A percentile compares a stretch with the other conserved stretches of the same genome.
phyloP scores from a whole-genome alignment of 2,329 filamentous ascomycete species.

The Trichoderma sp. region DNA sequence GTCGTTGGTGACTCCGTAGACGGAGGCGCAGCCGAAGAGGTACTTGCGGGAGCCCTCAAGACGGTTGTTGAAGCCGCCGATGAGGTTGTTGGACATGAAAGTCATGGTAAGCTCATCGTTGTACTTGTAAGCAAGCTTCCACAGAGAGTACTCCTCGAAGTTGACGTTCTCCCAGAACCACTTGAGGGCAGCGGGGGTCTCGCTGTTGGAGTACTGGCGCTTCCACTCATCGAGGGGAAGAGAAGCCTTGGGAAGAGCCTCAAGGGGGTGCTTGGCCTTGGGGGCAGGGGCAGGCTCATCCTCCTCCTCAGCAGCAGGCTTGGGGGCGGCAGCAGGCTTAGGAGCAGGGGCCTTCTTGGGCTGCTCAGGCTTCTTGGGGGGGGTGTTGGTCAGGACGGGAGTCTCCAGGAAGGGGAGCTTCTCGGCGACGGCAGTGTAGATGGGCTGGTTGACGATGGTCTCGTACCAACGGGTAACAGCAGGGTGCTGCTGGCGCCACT shows the following conservation, averaged over 20 bases:
- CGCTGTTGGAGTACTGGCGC: slow-evolving; percentile 96
- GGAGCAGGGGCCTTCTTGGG: slow-evolving; percentile 67
- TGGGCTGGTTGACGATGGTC: slow-evolving; percentile 88
- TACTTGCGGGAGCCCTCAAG: slow-evolving; percentile 98
- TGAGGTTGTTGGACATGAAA: slow-evolving; percentile 99
- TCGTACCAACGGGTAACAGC: slow-evolving; percentile 91
- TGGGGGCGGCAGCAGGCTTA: slow-evolving; percentile 36
- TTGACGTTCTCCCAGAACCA: slow-evolving; percentile 99
- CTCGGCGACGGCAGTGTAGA: slow-evolving; percentile 77
- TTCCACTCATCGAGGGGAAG: slow-evolving; percentile 96
- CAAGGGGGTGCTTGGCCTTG: slow-evolving; percentile 96
- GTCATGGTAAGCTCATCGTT: slow-evolving; percentile 94
- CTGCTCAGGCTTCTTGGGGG: slow-evolving; percentile 76
- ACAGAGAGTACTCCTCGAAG: slow-evolving; percentile 93
- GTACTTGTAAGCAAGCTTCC: slow-evolving; percentile 97
- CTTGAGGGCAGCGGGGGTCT: slow-evolving; percentile 79
- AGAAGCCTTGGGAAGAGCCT: slow-evolving; percentile 73
- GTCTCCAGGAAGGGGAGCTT: slow-evolving; percentile 78
- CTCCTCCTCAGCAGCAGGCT: slow-evolving; percentile 28
- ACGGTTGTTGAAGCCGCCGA: slow-evolving; percentile 96
- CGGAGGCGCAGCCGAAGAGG: slow-evolving; percentile 85
- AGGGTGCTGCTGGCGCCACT: slow-evolving; percentile 79
- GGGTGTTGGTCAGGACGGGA: slow-evolving; percentile 65
- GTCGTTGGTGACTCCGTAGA: slow-evolving; percentile 86
- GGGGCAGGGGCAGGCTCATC: slow-evolving; percentile 49